These are phyloP conservation scores for Trapa incisa DNA, from an alignment of 345 rosid genomes.

Conservation along the genomic window DNA sequence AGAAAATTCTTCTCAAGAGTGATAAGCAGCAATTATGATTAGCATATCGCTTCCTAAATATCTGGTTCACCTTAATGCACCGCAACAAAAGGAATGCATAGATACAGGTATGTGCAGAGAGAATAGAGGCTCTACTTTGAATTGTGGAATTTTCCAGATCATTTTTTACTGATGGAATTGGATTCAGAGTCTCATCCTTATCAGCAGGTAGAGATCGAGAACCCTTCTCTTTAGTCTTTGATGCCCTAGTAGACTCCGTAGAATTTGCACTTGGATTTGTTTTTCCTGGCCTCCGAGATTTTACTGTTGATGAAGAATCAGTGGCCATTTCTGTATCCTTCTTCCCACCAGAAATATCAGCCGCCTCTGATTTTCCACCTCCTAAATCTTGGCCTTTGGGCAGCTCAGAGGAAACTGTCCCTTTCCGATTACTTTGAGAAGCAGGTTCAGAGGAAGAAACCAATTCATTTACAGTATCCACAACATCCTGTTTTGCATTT, in stretches of 20 bases:
- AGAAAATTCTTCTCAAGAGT: neutral
- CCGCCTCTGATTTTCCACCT: conserved; percentile 24
- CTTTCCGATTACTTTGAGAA: conserved; percentile 25
- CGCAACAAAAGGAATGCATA: neutral
- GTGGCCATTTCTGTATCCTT: conserved; percentile 32
- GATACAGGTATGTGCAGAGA: neutral
- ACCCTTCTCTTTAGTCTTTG: neutral
- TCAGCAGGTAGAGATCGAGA: conserved; percentile 3
- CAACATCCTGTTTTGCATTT: conserved; percentile 22
- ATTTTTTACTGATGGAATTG: conserved; percentile 3
- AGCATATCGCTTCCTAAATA: neutral
- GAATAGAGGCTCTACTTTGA: neutral
- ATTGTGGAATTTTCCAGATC: conserved; percentile 4
- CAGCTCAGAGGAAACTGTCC: conserved; percentile 14
- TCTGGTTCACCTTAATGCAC: neutral
- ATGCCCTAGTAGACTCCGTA: conserved; percentile 13
- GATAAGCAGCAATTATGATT: neutral
- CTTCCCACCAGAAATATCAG: conserved; percentile 16
- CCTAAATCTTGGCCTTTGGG: conserved; percentile 21
- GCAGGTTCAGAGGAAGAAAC: conserved; percentile 8
- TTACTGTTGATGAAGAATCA: conserved; percentile 17
- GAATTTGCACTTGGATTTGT: conserved; percentile 1
- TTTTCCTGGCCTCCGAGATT: conserved; percentile 11
- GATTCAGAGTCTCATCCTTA: neutral
- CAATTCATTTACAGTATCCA: conserved; percentile 1